These are phyloP conservation scores for Salix suchowensis DNA, from an alignment of 345 rosid species.

Conservation along the genomic window DNA sequence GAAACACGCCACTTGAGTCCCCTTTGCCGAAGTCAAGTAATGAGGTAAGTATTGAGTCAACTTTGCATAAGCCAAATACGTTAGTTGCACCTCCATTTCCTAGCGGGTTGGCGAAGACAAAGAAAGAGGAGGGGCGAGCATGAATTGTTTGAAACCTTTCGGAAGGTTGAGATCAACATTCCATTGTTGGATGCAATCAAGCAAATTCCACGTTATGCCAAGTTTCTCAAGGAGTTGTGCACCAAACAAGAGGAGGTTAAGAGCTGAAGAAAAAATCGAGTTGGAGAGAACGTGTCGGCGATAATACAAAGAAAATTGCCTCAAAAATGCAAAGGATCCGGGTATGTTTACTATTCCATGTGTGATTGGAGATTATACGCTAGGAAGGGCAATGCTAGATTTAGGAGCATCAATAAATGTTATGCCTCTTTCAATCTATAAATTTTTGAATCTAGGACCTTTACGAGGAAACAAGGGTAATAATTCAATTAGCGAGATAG, in stretches of 20 bases:
- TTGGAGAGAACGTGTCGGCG: not conserved
- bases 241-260: not conserved
- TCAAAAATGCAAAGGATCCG: not conserved
- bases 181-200: not conserved
- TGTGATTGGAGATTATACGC: not conserved
- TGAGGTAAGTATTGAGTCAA: too few species aligned
- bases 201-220: not conserved
- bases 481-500: not conserved
- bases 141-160: not conserved
- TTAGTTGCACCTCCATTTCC: not conserved
- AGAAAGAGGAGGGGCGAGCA: not conserved
- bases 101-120: not conserved
- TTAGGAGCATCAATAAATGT: not conserved
- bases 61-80: too few species aligned
- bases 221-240: not conserved
- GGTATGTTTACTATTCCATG: slow-evolving; percentile 1
- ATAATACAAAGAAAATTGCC: not conserved
- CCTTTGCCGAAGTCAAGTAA: too few species aligned
- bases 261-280: not conserved
- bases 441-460: not conserved
- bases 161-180: not conserved
- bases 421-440: not conserved
- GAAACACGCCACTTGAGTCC: too few species aligned
- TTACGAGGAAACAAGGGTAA: not conserved
- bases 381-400: not conserved